phyloP scores from a whole-genome alignment of 164 flowering plant genomes.

The Platanus orientalis region DNA sequence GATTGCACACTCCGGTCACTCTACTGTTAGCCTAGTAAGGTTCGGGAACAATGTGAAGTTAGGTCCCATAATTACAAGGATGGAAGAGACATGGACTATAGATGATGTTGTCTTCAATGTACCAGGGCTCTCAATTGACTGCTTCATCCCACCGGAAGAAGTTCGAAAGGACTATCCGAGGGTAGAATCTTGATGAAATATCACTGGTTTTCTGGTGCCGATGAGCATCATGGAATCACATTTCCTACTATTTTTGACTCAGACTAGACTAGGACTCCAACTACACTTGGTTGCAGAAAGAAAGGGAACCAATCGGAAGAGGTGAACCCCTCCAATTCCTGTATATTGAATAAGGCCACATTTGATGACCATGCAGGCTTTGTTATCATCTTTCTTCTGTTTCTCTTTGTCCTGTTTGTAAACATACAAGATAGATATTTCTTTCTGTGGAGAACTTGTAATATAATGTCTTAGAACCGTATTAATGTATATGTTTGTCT shows the following conservation, averaged over 20 bases:
- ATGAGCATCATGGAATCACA: not conserved
- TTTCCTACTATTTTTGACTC: not conserved
- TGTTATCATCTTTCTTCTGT: not conserved
- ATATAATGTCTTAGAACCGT: not conserved
- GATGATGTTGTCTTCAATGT: slow-evolving; percentile 80
- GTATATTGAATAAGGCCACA: not conserved
- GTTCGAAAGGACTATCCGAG: slow-evolving; percentile 26
- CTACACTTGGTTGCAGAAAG: not conserved
- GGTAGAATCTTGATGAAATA: slow-evolving; percentile 31
- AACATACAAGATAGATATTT: too few relatives aligned
- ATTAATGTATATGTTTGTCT: not conserved
- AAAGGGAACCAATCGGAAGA: not conserved
- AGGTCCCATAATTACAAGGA: slow-evolving; percentile 45
- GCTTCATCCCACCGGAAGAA: slow-evolving; percentile 74
- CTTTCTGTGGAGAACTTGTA: not conserved
- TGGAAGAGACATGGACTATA: slow-evolving; percentile 74
- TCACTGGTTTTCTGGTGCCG: slow-evolving; percentile 27
- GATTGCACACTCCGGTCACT: slow-evolving; percentile 73
- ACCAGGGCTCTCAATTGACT: slow-evolving; percentile 63
- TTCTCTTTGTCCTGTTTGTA: not conserved
- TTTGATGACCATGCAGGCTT: not conserved
- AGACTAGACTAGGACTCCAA: not conserved
- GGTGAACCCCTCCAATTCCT: not conserved
- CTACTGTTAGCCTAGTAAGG: slow-evolving; percentile 52
- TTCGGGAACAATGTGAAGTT: slow-evolving; percentile 66